A percentile compares a stretch with the other conserved stretches of the same genome.
Evolutionary conservation across 495 filamentous ascomycete species (phyloP).

Genomic region (Podospora pseudopauciseta): DNA sequence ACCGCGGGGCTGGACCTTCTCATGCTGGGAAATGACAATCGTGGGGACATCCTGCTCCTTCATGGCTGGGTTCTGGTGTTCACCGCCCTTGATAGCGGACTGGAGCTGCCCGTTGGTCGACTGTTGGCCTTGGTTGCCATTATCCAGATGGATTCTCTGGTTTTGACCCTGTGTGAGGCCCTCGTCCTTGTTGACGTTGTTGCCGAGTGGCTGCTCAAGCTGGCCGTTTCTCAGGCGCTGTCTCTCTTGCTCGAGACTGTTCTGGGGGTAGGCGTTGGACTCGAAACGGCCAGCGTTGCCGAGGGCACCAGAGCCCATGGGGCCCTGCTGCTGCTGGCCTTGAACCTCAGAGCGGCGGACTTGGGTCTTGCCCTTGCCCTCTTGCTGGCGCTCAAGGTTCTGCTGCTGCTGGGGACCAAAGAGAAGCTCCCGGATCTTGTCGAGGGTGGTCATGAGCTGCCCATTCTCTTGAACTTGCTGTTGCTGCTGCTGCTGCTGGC

Average conservation of each 20-base stretch:
- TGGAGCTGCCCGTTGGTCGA: not conserved
- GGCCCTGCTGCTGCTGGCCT: not conserved
- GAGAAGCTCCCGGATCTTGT: slow-evolving; percentile 2
- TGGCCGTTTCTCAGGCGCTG: not conserved
- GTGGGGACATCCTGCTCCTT: not conserved
- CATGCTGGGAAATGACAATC: slow-evolving; percentile 5
- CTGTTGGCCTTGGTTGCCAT: not conserved
- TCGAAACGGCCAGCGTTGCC: not conserved
- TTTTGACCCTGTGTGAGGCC: not conserved
- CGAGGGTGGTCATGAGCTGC: not conserved
- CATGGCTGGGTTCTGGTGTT: not conserved
- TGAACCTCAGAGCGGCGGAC: not conserved
- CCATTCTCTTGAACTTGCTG: not conserved
- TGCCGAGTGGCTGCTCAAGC: not conserved
- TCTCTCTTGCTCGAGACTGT: not conserved
- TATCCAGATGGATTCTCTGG: not conserved
- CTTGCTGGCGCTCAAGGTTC: not conserved
- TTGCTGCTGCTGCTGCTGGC: slow-evolving; percentile 3
- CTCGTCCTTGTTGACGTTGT: not conserved
- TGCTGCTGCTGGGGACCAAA: not conserved
- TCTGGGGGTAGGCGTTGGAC: not conserved
- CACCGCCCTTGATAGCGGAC: not conserved
- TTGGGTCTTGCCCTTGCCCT: not conserved
- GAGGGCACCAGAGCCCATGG: not conserved
- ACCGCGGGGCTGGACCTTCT: not conserved